Conservation (phyloP, 2,329 filamentous ascomycete species). For the Cytospora piceicola region DNA sequence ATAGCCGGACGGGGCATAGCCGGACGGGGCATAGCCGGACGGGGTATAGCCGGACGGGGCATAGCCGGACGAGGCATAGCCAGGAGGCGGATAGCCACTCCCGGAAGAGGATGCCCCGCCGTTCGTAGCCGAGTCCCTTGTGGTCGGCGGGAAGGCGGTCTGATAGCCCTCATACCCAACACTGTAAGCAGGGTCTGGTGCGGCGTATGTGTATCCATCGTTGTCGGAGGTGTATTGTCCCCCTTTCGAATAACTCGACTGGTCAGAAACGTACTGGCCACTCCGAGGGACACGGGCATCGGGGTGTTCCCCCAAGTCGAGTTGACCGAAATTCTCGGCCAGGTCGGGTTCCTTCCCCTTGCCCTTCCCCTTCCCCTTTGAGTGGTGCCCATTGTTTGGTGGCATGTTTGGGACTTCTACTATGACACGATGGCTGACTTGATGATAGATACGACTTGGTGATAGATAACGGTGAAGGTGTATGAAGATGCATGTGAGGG, state of each 20-base stretch:
- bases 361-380: conserved; percentile 11
- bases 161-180: not conserved
- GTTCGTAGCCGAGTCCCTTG: not conserved
- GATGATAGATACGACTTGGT: conserved; percentile 3
- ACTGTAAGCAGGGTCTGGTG: not conserved
- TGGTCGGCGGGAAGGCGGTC: not conserved
- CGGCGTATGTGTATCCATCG: not conserved
- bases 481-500: not conserved
- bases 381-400: conserved; percentile 2
- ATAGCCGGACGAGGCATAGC: no score
- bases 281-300: not conserved
- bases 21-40: not conserved
- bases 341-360: not conserved
- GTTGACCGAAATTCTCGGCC: not conserved
- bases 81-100: not conserved
- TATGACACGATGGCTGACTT: conserved; percentile 7
- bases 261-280: not conserved
- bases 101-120: not conserved
- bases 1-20: not conserved
- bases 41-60: not conserved
- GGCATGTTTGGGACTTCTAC: conserved; percentile 16
- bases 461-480: not conserved
- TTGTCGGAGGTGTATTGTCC: not conserved
- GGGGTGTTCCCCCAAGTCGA: conserved; percentile 11
- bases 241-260: not conserved